Percentiles rank a stretch among this genome's conserved stretches.
These are phyloP conservation scores for Torulaspora gathmanii DNA, from an alignment of 805 yeast genomes.

Conservation along the genomic window DNA sequence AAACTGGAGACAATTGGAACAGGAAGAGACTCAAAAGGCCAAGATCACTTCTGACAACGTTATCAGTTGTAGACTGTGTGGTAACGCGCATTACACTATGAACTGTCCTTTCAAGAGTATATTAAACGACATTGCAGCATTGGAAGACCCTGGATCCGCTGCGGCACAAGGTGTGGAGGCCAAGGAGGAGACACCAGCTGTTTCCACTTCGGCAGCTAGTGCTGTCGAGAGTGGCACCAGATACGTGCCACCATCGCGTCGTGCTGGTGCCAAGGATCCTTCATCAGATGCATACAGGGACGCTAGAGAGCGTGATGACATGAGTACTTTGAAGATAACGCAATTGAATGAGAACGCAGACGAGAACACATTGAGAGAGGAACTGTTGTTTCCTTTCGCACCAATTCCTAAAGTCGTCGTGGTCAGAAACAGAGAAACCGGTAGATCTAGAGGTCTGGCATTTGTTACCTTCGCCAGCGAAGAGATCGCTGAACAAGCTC, in stretches of 20 bases:
- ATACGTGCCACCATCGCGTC: slow-evolving; percentile 60
- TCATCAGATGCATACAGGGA: slow-evolving; percentile 40
- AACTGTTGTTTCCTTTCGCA: slow-evolving; percentile 65
- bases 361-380: slow-evolving; percentile 72
- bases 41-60: slow-evolving; percentile 42
- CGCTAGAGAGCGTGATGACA: slow-evolving; percentile 69
- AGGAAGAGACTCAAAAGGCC: slow-evolving; percentile 54
- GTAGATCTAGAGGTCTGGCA: slow-evolving; percentile 92
- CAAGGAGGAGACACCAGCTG: slow-evolving; percentile 29
- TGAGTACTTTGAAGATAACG: slow-evolving; percentile 81
- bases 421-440: slow-evolving; percentile 88
- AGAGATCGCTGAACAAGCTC: slow-evolving; percentile 68
- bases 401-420: slow-evolving; percentile 70
- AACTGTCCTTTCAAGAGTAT: slow-evolving; percentile 95
- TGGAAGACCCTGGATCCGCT: slow-evolving; percentile 33
- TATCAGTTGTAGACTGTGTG: slow-evolving; percentile 82
- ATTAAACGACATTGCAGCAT: slow-evolving; percentile 49
- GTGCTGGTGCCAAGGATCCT: slow-evolving; percentile 41
- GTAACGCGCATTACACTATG: slow-evolving; percentile 87
- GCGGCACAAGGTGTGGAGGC: slow-evolving; percentile 30
- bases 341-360: slow-evolving; percentile 82
- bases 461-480: slow-evolving; percentile 76
- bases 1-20: slow-evolving; percentile 72
- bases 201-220: slow-evolving; percentile 33
- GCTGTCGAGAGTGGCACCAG: slow-evolving; percentile 37